Base-by-base conservation (phyloP, 2,329 filamentous ascomycete genomes). In the Monosporascus sp. region DNA sequence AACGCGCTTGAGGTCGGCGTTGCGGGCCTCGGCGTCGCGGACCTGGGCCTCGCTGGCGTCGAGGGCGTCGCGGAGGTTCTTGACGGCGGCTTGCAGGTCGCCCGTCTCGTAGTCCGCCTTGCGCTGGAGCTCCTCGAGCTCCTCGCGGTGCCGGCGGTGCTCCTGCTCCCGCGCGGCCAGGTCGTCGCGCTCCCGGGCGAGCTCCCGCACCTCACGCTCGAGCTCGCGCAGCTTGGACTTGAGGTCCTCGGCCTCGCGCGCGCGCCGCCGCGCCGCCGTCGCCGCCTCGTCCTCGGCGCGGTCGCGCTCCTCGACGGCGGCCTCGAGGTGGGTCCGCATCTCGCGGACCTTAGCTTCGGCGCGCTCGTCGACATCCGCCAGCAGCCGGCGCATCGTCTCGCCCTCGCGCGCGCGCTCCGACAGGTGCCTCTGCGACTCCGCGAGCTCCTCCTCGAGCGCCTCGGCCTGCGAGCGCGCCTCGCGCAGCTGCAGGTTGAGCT, bases 281-380 rank as follows among this genome's bases (percentile, higher is more conserved):
- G 85, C 90, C 3, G 91, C 86, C 72, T 97, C 92, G 58, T 97
- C 92, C 70, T 99, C 93, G 2, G 91, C 86, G 2, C 91, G 85
- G 68, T 99, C 94, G 19, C 94, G 84, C 70, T 99, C 94, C 68
- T 97, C 92, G n/a, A 96, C 81, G 0, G 92, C 92, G 1, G 89
- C 79, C 64, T 97, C 93, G 79, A 97, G 87, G 2, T 88, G 85
- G 54, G 90, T 85, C 51, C 90, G 87, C 85, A 96, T 94, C 59
- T 97, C 93, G 27, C 90, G 85, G 19, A 96, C 82, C 65, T 91
- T 89, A 55, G 78, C 77, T 60, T 97, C 92, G 1, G 92, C 86
- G 9, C 89, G 81, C 55, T 88, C 84, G 68, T 97, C 91, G 8
- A 92, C 89, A 60, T 97, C 93, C 17, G 87, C 86, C 14, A 99